Conservation (phyloP, 2,329 filamentous ascomycete species). For the Ilyonectria destructans region DNA sequence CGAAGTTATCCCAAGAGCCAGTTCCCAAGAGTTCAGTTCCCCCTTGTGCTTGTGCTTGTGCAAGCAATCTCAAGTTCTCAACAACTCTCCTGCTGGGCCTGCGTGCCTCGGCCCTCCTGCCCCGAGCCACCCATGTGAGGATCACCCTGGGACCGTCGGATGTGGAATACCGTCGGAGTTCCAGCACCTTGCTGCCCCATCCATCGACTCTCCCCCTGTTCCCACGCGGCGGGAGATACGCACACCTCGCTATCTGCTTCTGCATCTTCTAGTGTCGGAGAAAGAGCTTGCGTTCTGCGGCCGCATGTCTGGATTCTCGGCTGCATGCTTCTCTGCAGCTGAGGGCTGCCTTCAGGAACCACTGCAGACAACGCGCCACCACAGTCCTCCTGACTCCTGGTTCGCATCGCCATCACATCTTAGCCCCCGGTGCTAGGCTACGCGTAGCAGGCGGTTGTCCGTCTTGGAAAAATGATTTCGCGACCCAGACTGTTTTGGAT, state of each 20-base stretch:
- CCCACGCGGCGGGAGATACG: conserved; percentile 23
- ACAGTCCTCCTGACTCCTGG: not conserved
- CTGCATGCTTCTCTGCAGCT: not conserved
- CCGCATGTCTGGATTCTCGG: not conserved
- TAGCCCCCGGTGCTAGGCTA: not conserved
- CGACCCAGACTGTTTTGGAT: not conserved
- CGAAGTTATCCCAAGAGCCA: not conserved
- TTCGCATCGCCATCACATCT: not conserved
- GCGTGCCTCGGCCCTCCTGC: not conserved
- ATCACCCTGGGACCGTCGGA: conserved; percentile 18
- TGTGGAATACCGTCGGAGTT: conserved; percentile 5
- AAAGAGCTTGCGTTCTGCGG: not conserved
- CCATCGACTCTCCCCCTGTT: conserved; percentile 16
- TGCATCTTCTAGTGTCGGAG: not conserved
- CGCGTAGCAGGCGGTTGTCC: not conserved
- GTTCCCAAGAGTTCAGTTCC: not conserved
- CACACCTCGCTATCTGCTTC: not conserved
- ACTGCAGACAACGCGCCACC: not conserved
- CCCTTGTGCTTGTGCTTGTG: not conserved
- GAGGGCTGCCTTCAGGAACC: not conserved
- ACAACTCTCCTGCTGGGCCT: not conserved
- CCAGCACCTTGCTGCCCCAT: conserved; percentile 9
- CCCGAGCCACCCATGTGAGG: conserved; percentile 19
- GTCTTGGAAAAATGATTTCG: not conserved
- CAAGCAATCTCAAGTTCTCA: conserved; percentile 4